A percentile compares a stretch with the other conserved stretches of the same genome.
Evolutionary conservation across 768 basidiomycete species (phyloP).

Genomic region (Suillus lakei): DNA sequence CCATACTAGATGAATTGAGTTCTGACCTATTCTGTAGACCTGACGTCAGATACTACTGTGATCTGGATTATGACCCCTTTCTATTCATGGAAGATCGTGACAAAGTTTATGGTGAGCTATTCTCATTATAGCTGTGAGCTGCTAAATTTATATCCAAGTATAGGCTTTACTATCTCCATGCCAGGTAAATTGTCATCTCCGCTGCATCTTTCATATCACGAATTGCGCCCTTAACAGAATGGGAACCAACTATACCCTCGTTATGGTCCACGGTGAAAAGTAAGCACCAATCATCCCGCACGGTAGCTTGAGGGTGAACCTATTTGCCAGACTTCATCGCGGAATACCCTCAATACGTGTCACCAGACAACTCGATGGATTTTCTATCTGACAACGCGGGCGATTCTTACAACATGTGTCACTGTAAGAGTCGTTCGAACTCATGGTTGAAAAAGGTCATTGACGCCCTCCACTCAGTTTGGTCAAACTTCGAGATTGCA

Average conservation of each 20-base stretch:
- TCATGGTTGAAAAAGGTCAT: neutral
- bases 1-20: neutral
- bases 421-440: conserved; percentile 48
- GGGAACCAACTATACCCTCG: conserved; percentile 63
- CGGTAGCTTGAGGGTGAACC: conserved; percentile 41
- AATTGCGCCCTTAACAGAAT: conserved; percentile 42
- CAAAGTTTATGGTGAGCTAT: conserved; percentile 51
- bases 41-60: conserved; percentile 58
- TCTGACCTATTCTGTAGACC: conserved; percentile 40
- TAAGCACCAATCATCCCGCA: conserved; percentile 40
- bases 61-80: conserved; percentile 57
- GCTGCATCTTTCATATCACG: neutral
- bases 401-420: conserved; percentile 65
- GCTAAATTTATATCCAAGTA: neutral
- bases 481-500: conserved; percentile 95
- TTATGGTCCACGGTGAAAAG: conserved; percentile 65
- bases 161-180: conserved; percentile 67
- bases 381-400: conserved; percentile 74
- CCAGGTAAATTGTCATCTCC: conserved; percentile 26
- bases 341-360: conserved; percentile 57
- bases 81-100: conserved; percentile 57
- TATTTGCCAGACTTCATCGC: conserved; percentile 56
- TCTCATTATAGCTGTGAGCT: neutral
- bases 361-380: conserved; percentile 60
- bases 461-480: conserved; percentile 52